Percentiles rank a stretch among this genome's conserved stretches.
phyloP scores from a whole-genome alignment of 208 protist species.

The Trypanosoma caninum region DNA sequence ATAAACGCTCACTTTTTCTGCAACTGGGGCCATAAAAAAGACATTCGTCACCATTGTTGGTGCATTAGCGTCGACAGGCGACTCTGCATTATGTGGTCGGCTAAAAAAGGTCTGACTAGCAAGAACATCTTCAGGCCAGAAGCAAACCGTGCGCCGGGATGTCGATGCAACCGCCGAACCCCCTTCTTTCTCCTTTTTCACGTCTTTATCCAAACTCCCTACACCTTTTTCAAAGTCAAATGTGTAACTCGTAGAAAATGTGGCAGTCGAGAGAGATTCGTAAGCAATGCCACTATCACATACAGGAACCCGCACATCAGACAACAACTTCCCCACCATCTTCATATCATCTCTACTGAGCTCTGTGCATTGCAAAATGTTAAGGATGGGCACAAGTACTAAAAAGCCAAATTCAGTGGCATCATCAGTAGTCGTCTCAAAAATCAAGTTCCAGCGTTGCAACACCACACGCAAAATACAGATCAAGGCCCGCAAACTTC shows the following conservation, averaged over 20 bases:
- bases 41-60: slow-evolving; percentile 20
- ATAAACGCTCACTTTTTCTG: slow-evolving; percentile 19
- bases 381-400: slow-evolving; percentile 26
- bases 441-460: slow-evolving; percentile 11
- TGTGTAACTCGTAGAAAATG: slow-evolving; percentile 24
- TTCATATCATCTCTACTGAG: slow-evolving; percentile 16
- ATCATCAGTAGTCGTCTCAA: slow-evolving; percentile 13
- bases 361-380: slow-evolving; percentile 25
- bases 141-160: no score
- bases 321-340: slow-evolving; percentile 19
- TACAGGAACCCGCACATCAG: slow-evolving; percentile 8
- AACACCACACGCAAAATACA: slow-evolving; percentile 26
- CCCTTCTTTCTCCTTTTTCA: neutral
- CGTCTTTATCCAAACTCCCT: neutral
- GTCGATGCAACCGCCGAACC: neutral
- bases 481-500: slow-evolving; percentile 25
- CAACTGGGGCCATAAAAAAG: slow-evolving; percentile 18
- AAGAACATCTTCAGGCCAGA: neutral
- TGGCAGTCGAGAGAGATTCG: slow-evolving; percentile 15
- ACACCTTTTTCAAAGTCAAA: slow-evolving; percentile 6
- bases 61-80: neutral
- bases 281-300: neutral
- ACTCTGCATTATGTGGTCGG: neutral
- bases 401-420: slow-evolving; percentile 24
- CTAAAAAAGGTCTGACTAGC: neutral